Conservation (phyloP, 1,139 yeast genomes). For the Tardiomyces digboiensis region DNA sequence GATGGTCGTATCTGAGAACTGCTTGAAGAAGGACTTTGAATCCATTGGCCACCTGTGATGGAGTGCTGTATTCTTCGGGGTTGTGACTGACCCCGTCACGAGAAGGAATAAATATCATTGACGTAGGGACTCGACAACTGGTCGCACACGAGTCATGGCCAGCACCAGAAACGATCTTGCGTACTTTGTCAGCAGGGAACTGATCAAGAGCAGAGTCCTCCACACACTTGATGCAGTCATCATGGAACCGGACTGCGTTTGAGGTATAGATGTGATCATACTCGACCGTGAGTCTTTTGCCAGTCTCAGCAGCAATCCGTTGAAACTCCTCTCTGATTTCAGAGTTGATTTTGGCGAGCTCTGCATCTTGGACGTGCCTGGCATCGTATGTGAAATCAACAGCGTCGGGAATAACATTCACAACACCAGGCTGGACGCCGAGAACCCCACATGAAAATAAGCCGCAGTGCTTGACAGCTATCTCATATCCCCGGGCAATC, state of each 20-base stretch:
- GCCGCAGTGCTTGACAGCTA: conserved; percentile 44
- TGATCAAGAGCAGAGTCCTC: conserved; percentile 40
- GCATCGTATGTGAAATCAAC: conserved; percentile 50
- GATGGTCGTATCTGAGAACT: conserved; percentile 28
- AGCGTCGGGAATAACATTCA: conserved; percentile 56
- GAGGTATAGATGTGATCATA: conserved; percentile 34
- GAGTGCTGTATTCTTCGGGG: conserved; percentile 55
- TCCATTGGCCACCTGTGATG: conserved; percentile 53
- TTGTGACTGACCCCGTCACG: conserved; percentile 63
- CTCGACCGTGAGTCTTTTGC: conserved; percentile 29
- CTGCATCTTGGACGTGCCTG: conserved; percentile 44
- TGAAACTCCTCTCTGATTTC: conserved; percentile 34
- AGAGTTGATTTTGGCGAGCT: conserved; percentile 31
- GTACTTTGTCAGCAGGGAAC: conserved; percentile 37
- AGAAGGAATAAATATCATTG: conserved; percentile 69
- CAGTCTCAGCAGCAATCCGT: too few species aligned
- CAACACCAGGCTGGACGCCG: conserved; percentile 46
- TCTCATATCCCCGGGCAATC: conserved; percentile 45
- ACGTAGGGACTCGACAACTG: conserved; percentile 48
- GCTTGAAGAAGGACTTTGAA: conserved; percentile 49
- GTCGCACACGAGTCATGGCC: conserved; percentile 67
- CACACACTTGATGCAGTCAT: conserved; percentile 41
- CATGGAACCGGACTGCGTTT: conserved; percentile 49
- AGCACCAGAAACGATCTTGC: conserved; percentile 54
- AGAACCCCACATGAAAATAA: conserved; percentile 52